phyloP scores from a whole-genome alignment of 805 yeast genomes.

The Candida arabinofermentans region DNA sequence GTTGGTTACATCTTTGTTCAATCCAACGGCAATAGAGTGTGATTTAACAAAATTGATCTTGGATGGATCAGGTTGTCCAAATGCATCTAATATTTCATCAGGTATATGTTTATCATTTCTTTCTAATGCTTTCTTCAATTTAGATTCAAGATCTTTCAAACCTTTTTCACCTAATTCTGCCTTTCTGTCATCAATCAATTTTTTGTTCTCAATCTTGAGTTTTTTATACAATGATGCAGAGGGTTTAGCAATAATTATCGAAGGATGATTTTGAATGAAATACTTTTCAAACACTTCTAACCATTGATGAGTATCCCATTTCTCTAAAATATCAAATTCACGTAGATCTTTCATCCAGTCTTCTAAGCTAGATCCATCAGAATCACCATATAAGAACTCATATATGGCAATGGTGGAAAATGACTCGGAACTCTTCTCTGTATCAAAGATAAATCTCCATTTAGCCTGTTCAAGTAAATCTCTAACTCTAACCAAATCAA shows the following conservation, averaged over 20 bases:
- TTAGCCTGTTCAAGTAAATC: conserved; percentile 65
- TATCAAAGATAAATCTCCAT: conserved; percentile 54
- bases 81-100: conserved; percentile 51
- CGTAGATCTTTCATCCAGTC: conserved; percentile 50
- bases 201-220: conserved; percentile 47
- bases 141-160: conserved; percentile 43
- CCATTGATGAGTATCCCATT: conserved; percentile 75
- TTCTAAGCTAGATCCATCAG: conserved; percentile 53
- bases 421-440: conserved; percentile 60
- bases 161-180: conserved; percentile 56
- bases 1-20: conserved; percentile 32
- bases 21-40: conserved; percentile 56
- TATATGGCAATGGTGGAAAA: conserved; percentile 65
- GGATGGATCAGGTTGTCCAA: conserved; percentile 71
- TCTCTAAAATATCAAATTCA: conserved; percentile 54
- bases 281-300: conserved; percentile 44
- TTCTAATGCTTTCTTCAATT: conserved; percentile 57
- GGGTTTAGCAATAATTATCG: conserved; percentile 69
- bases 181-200: conserved; percentile 46
- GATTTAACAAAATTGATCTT: conserved; percentile 71
- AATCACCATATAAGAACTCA: conserved; percentile 77
- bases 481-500: conserved; percentile 63
- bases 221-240: conserved; percentile 53
- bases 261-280: conserved; percentile 59
- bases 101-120: conserved; percentile 80